Evolutionary conservation across 176 grass and related monocot species (phyloP).

Genomic region (Leersia perrieri): DNA sequence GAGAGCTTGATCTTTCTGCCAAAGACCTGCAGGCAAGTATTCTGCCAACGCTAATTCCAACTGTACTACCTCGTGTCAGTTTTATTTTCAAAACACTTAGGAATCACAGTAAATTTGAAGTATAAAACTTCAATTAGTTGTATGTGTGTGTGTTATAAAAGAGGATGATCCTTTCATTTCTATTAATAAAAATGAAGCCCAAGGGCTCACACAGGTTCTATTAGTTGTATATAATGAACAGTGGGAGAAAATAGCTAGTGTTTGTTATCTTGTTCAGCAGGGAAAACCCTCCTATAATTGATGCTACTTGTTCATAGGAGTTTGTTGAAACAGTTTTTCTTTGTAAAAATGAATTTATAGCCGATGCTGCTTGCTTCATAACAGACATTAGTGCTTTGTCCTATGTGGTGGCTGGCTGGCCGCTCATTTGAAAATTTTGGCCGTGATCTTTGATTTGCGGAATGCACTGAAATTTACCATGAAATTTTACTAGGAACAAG

Average conservation of each 20-base stretch:
- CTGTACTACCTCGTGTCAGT: not conserved
- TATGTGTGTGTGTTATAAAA: too few species aligned
- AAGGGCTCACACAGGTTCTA: too few species aligned
- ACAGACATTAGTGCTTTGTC: not conserved
- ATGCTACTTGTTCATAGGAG: not conserved
- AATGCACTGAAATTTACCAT: not conserved
- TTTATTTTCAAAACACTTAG: not conserved
- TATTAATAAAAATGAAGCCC: too few species aligned
- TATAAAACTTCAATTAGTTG: not conserved
- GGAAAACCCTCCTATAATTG: not conserved
- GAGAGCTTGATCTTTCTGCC: slow-evolving; percentile 97
- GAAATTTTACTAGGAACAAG: slow-evolving; percentile 70
- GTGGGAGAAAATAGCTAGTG: not conserved
- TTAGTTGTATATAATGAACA: not conserved
- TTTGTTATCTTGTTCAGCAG: not conserved
- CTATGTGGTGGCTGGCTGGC: not conserved
- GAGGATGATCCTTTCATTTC: too few species aligned
- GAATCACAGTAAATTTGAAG: not conserved
- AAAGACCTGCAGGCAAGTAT: slow-evolving; percentile 91
- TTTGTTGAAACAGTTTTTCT: not conserved
- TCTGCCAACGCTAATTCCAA: not conserved
- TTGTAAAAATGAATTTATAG: not conserved
- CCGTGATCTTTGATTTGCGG: not conserved
- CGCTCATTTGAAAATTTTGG: not conserved
- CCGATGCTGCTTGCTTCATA: not conserved